These are phyloP conservation scores for Rutidosis leptorrhynchoides DNA, from an alignment of 129 eudicot genomes.

Conservation along the genomic window DNA sequence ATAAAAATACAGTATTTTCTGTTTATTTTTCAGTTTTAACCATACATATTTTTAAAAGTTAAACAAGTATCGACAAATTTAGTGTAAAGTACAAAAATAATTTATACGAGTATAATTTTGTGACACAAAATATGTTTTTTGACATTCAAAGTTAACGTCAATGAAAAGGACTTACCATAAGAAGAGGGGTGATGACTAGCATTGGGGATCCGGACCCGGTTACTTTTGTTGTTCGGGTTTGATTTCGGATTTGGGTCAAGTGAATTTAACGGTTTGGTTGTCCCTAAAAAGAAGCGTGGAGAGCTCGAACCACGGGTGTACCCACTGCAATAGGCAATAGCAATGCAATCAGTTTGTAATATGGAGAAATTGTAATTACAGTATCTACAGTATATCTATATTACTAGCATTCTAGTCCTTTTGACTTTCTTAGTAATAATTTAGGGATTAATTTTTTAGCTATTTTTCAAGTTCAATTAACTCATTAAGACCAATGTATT, in stretches of 20 bases:
- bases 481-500: not conserved
- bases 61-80: too few species aligned
- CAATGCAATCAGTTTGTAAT: not conserved
- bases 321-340: conserved; percentile 23
- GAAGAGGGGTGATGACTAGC: conserved; percentile 33
- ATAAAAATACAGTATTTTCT: too few species aligned
- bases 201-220: conserved; percentile 26
- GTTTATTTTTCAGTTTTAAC: too few species aligned
- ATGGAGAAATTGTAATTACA: not conserved
- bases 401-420: not conserved
- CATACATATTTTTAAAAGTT: too few species aligned
- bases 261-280: conserved; percentile 23
- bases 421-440: not conserved
- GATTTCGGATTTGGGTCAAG: conserved; percentile 15
- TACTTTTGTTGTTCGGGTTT: conserved; percentile 9
- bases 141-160: not conserved
- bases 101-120: too few species aligned
- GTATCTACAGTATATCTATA: not conserved
- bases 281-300: conserved; percentile 30
- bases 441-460: not conserved
- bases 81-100: too few species aligned
- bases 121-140: not conserved
- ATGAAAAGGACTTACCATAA: conserved; percentile 18
- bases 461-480: not conserved
- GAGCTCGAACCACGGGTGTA: conserved; percentile 30